These are phyloP conservation scores for Collybia sordida DNA, from an alignment of 768 basidiomycete species.

Conservation along the genomic window DNA sequence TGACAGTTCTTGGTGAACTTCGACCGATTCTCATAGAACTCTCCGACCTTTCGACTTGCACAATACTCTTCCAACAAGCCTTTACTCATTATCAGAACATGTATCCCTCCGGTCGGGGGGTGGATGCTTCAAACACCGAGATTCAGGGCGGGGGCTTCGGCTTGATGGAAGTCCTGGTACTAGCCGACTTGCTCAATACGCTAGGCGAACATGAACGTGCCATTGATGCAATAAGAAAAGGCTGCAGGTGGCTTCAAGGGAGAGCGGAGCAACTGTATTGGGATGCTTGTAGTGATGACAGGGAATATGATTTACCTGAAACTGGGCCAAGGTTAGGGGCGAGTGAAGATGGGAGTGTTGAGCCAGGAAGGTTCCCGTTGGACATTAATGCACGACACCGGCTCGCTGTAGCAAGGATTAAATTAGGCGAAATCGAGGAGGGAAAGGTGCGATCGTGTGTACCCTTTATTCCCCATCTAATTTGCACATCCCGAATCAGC, in stretches of 20 bases:
- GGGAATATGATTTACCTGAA: constrained; percentile 73
- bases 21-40: constrained; percentile 76
- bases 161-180: constrained; percentile 71
- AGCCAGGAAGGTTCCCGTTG: constrained; percentile 58
- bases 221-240: constrained; percentile 66
- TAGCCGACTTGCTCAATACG: constrained; percentile 82
- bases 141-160: constrained; percentile 54
- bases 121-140: constrained; percentile 24
- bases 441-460: constrained; percentile 63
- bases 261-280: constrained; percentile 71
- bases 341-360: constrained; percentile 44
- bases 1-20: constrained; percentile 76
- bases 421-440: constrained; percentile 76
- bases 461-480: not conserved
- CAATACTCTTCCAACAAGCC: constrained; percentile 68
- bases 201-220: constrained; percentile 68
- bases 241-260: constrained; percentile 92
- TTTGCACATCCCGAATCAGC: constrained; percentile 35
- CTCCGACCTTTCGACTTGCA: constrained; percentile 63
- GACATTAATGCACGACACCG: constrained; percentile 83
- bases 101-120: constrained; percentile 42
- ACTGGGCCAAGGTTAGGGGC: constrained; percentile 20
- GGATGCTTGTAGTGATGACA: constrained; percentile 82
- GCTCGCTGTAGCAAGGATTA: constrained; percentile 79
- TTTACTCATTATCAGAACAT: constrained; percentile 63